Evolutionary conservation across 2,329 filamentous ascomycete genomes (phyloP), one percentile per base, ranked within the genome.

Genomic region (Penicillium sp.): DNA sequence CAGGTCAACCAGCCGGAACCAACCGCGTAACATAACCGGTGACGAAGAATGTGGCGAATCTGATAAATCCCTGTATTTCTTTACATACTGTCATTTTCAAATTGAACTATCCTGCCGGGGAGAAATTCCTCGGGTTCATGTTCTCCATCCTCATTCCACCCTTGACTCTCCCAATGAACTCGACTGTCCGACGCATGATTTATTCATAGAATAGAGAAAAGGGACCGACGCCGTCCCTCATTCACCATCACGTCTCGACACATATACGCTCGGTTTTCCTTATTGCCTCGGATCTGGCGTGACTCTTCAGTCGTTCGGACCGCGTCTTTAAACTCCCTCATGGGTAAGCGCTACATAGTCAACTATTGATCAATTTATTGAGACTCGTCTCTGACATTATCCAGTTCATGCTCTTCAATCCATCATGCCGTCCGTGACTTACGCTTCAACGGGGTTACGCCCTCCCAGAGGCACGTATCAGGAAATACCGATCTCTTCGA

Each of bases 401-500:
- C 6, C 16, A 69, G 66, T 69, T 31, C 66, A 69, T 60, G 66
- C 65, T 37, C 57, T 66, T 51, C 46, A 54, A 54, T 30, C 59
- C 50, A 48, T 54, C 55, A 53, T 61, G 59, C 59, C 63, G 35
- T 58, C 64, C 40, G 58, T 60, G 44, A 56, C 52, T 30, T 53
- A 61, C 39, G 58, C 59, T 37, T 63, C 61, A 14, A 55, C 57
- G 47, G 52, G 55, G 31, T 38, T 56, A 30, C 58, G 53, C 36
- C 51, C 57, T 41, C 55, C 55, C 33, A 58, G 63, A 55, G 53
- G 55, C 33, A 63, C 62, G 12, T 60, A 62, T 37, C 58, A 59
- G 46, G 59, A 55, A 16, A 64, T 71, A 36, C 70, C 69, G 11
- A 54, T 66, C 46, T 70, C 72, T 4, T 61, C 66, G 12, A 75